Base-by-base conservation (phyloP, 805 yeast species). In the Wickerhamomyces mucosus region DNA sequence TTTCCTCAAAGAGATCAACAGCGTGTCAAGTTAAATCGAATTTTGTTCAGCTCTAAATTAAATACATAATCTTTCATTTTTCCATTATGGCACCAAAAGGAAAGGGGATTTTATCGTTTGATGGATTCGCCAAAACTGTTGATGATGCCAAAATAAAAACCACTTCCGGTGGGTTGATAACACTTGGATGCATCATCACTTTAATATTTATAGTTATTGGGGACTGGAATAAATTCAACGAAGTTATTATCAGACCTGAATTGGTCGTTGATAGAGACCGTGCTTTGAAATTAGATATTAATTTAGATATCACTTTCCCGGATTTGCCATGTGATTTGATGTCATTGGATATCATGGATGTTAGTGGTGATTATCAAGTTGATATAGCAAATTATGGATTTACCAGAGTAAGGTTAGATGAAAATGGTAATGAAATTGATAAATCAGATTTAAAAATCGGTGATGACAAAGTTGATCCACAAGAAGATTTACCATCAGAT, bases 71-170 rank as follows among this genome's bases (percentile, higher is more conserved):
- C n/a, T n/a, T 11, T 11, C 13, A 23, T 12, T 5, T 16, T 5
- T 8, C 12, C 26, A 13, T 8, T 12, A 23, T 23, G 26, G 13
- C 26, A 15, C 8, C 16, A 5, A 48, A 48, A 29, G 39, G 41
- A 13, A 37, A 41, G 4, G 47, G 52, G 1, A 46, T 63, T 21
- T 37, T 82, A 29, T 72, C 78, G 26, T 61, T 82, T 37, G 97
- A 88, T 56, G 94, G 89, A n/a, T 88, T 89, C 52, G 72, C 94
- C 18, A 89, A 88, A 58, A 83, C 96, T 5, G 88, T 84, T 21
- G 97, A 89, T 50, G 98, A 92, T 54, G 94, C 94, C 7, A 71
- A 83, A 31, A 73, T 92, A 38, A 75, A 81, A 40, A 92, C 98
- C 4, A 69, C 89, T 5, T 68, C 89, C 7, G 98, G 98, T 32